These are phyloP conservation scores for Termitomyces sp. DNA, from an alignment of 768 basidiomycete species.

Conservation along the genomic window DNA sequence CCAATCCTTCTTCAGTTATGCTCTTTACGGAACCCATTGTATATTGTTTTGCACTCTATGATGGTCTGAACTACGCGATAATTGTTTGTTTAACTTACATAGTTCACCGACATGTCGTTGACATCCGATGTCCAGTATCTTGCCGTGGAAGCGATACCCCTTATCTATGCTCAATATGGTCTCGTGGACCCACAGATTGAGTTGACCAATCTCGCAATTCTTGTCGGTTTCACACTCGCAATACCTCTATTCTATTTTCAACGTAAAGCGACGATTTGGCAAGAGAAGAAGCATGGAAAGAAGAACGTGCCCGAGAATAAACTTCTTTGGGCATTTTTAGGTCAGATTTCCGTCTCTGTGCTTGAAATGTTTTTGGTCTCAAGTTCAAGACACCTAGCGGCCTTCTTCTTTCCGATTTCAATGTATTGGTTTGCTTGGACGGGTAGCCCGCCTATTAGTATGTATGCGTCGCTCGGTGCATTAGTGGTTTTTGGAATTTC, in stretches of 20 bases:
- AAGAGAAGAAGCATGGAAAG: slow-evolving; percentile 14
- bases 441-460: slow-evolving; percentile 12
- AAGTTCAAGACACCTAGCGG: slow-evolving; percentile 5
- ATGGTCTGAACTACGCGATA: slow-evolving; percentile 19
- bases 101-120: background rate
- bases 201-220: slow-evolving; percentile 13
- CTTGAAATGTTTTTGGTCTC: background rate
- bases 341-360: background rate
- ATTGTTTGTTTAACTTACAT: slow-evolving; percentile 5
- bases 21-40: slow-evolving; percentile 20
- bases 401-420: slow-evolving; percentile 17
- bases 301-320: slow-evolving; percentile 18
- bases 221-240: slow-evolving; percentile 14
- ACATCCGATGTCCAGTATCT: slow-evolving; percentile 12
- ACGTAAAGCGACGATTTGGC: slow-evolving; percentile 7
- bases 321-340: slow-evolving; percentile 17
- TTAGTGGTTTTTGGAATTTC: slow-evolving; percentile 16
- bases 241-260: slow-evolving; percentile 16
- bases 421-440: slow-evolving; percentile 22
- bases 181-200: slow-evolving; percentile 13
- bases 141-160: slow-evolving; percentile 16
- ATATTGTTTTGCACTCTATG: slow-evolving; percentile 19
- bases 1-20: slow-evolving; percentile 8
- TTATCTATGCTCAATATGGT: slow-evolving; percentile 17
- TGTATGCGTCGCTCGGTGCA: slow-evolving; percentile 17